A percentile compares a stretch with the other conserved stretches of the same genome.
phyloP scores from a whole-genome alignment of 495 filamentous ascomycete genomes.

The Tetracladium setigerum region DNA sequence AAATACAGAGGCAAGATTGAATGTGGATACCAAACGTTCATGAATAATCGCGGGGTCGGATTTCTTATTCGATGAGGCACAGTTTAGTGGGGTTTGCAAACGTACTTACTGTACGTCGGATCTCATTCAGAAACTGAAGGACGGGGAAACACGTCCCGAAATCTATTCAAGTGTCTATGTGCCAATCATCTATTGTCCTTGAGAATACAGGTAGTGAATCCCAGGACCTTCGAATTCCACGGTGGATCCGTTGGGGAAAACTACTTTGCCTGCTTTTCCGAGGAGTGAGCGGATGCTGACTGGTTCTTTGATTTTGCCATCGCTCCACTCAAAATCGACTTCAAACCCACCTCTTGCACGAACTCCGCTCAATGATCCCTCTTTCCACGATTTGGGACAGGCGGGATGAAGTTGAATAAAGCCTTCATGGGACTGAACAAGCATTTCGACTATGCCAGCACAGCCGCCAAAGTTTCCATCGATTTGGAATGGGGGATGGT shows the following conservation, averaged over 20 bases:
- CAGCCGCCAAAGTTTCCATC: slow-evolving; percentile 46
- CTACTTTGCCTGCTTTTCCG: background rate
- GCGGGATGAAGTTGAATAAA: slow-evolving; percentile 37
- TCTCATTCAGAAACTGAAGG: too few species aligned
- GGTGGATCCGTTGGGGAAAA: slow-evolving; percentile 1
- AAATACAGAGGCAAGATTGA: too few species aligned
- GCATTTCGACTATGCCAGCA: slow-evolving; percentile 41
- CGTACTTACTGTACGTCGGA: too few species aligned
- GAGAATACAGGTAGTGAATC: slow-evolving; percentile 26
- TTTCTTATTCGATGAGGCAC: too few species aligned
- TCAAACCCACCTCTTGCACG: slow-evolving; percentile 35
- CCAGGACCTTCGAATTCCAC: slow-evolving; percentile 6
- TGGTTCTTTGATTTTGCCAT: slow-evolving; percentile 14
- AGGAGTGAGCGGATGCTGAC: slow-evolving; percentile 1
- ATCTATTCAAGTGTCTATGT: too few species aligned
- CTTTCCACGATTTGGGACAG: slow-evolving; percentile 28
- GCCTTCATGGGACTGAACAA: slow-evolving; percentile 41
- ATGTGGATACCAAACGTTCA: too few species aligned
- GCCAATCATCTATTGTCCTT: too few species aligned
- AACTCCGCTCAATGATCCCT: slow-evolving; percentile 30
- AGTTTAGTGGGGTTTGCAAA: too few species aligned
- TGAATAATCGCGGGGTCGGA: too few species aligned
- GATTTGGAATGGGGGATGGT: slow-evolving; percentile 38
- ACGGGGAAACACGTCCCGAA: too few species aligned
- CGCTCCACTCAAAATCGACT: slow-evolving; percentile 29